These are phyloP conservation scores for Chrysopogon serrulatus DNA, from an alignment of 176 grass and related monocot genomes.

Conservation along the genomic window DNA sequence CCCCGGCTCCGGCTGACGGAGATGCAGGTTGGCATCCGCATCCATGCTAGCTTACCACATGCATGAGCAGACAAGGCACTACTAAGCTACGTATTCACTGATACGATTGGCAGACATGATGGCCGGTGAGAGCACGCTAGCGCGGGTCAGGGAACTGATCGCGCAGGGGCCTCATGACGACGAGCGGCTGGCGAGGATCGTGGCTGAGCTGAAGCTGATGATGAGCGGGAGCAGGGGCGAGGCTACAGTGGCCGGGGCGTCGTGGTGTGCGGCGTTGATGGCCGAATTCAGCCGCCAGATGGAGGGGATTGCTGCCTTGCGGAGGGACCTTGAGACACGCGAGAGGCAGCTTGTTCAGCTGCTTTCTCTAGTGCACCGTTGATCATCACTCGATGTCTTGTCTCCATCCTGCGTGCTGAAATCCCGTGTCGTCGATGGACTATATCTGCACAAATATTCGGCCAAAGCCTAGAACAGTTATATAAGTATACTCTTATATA, in stretches of 20 bases:
- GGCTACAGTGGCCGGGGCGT: neutral
- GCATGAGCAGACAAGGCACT: neutral
- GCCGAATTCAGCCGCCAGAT: neutral
- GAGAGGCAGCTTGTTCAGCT: conserved; percentile 14
- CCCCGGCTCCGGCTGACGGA: neutral
- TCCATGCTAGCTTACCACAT: too few relatives aligned
- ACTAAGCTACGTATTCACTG: neutral
- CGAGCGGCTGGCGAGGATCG: neutral
- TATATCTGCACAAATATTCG: too few relatives aligned
- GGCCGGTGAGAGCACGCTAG: neutral
- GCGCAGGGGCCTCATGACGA: neutral
- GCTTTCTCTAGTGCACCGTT: neutral
- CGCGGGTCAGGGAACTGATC: neutral
- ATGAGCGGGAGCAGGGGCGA: neutral
- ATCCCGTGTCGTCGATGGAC: too few relatives aligned
- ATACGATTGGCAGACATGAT: neutral
- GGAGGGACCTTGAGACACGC: conserved; percentile 22
- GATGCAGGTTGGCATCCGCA: neutral
- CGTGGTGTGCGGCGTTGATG: neutral
- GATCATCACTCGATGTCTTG: neutral
- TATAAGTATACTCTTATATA: too few relatives aligned
- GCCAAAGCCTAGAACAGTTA: too few relatives aligned
- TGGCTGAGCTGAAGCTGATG: neutral
- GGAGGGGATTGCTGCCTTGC: neutral
- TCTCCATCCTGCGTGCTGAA: too few relatives aligned